A percentile compares a stretch with the other conserved stretches of the same genome.
Evolutionary conservation across 202 grass and related monocot genomes (phyloP).

Genomic region (Saccharum hybrid): DNA sequence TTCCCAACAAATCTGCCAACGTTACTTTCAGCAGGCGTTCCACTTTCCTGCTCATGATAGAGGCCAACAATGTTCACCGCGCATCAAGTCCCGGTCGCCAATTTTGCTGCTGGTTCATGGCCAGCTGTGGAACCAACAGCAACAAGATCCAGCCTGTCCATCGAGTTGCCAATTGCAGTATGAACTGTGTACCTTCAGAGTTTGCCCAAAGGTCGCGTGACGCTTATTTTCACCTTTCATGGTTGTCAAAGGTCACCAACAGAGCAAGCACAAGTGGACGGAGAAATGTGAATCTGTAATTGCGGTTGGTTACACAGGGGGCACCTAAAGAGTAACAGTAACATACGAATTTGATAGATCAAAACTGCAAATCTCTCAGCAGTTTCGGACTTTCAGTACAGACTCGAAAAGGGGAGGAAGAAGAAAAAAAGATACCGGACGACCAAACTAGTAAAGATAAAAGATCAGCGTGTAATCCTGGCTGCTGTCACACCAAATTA

Average conservation of each 20-base stretch:
- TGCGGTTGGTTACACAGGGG: constrained; percentile 10
- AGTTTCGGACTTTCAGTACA: constrained; percentile 42
- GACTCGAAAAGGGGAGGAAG: constrained; percentile 17
- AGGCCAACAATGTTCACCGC: no score
- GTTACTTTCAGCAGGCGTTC: no score
- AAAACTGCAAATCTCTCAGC: constrained; percentile 53
- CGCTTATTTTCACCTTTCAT: background rate
- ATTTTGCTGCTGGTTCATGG: background rate
- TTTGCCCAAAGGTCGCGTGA: background rate
- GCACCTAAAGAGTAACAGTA: constrained; percentile 31
- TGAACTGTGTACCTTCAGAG: no score
- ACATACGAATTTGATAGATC: constrained; percentile 26
- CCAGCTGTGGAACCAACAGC: background rate
- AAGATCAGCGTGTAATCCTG: constrained; percentile 33
- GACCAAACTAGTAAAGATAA: constrained; percentile 31
- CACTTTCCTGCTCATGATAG: no score
- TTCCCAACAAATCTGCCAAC: no score
- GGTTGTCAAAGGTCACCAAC: background rate
- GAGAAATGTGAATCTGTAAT: background rate
- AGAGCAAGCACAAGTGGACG: background rate
- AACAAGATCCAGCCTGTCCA: background rate
- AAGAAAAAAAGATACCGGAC: background rate
- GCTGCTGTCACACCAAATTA: constrained; percentile 30
- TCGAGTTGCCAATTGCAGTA: background rate
- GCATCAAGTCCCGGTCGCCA: background rate